Conservation (phyloP, 352 stramenopile species). For the Phytopythium cucurbitacearum region DNA sequence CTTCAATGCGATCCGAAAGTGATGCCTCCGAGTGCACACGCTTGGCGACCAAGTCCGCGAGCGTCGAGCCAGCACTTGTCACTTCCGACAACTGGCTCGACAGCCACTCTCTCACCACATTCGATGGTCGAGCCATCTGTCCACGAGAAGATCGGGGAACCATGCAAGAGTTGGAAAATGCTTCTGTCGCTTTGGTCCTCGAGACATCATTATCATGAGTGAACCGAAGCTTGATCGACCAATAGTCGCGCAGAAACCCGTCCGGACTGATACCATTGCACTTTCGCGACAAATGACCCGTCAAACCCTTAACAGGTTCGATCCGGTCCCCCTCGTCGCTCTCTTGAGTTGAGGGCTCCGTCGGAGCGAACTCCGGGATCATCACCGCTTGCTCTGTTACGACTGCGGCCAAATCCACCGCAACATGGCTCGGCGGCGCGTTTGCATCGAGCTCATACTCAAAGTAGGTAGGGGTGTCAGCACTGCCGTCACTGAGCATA, state of each 20-base stretch:
- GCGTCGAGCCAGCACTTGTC: constrained; percentile 13
- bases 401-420: constrained; percentile 51
- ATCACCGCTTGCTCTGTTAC: constrained; percentile 38
- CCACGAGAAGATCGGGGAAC: constrained; percentile 4
- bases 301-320: constrained; percentile 61
- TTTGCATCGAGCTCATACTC: constrained; percentile 66
- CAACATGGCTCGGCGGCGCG: constrained; percentile 36
- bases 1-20: constrained; percentile 14
- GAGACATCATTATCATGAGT: constrained; percentile 9
- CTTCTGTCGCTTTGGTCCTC: constrained; percentile 27
- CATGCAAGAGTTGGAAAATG: constrained; percentile 27
- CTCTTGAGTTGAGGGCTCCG: constrained; percentile 9
- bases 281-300: constrained; percentile 49
- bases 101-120: constrained; percentile 13
- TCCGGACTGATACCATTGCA: constrained; percentile 47
- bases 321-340: constrained; percentile 22
- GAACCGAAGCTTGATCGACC: constrained; percentile 58
- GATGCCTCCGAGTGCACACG: constrained; percentile 5
- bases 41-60: constrained; percentile 17
- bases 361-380: constrained; percentile 30
- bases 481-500: constrained; percentile 14
- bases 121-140: background rate
- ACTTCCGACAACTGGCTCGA: constrained; percentile 11
- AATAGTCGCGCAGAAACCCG: constrained; percentile 74
- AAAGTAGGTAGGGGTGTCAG: constrained; percentile 31